A percentile compares a stretch with the other conserved stretches of the same genome.
These are phyloP conservation scores for Endothia cerciana DNA, from an alignment of 2,329 filamentous ascomycete genomes.

Conservation along the genomic window DNA sequence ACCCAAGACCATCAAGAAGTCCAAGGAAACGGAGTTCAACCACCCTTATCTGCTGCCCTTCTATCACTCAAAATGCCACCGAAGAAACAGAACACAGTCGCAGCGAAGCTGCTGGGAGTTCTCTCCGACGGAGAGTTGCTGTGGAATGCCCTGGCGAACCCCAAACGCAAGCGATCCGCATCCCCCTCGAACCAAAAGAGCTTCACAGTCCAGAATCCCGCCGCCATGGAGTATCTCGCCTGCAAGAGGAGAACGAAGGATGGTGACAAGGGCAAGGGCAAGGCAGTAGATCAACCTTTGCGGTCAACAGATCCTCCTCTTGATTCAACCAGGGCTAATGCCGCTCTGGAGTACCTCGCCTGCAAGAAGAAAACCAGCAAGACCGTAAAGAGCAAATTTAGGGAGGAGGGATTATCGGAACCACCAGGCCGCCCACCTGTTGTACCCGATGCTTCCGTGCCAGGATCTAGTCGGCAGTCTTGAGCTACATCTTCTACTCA, in stretches of 20 bases:
- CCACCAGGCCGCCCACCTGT: background rate
- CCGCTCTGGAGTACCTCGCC: too few relatives aligned
- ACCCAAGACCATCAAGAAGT: background rate
- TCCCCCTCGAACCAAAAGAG: background rate
- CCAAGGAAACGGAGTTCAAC: too few relatives aligned
- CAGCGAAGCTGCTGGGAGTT: background rate
- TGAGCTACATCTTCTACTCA: background rate
- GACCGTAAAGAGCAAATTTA: background rate
- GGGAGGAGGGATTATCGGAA: background rate
- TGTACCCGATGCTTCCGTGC: background rate
- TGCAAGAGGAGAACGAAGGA: background rate
- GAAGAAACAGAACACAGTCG: background rate
- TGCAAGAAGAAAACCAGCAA: background rate
- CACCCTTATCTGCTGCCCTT: background rate
- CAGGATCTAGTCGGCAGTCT: background rate
- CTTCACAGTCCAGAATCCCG: background rate
- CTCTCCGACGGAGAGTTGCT: background rate
- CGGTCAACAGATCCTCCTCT: background rate
- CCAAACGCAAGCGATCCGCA: background rate
- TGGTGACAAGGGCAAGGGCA: background rate
- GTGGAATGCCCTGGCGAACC: background rate
- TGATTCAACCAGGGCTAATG: background rate
- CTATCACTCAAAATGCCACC: background rate
- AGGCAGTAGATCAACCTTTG: background rate
- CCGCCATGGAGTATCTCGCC: constrained; percentile 1